Conservation (phyloP, 305 asterid species). For the Fraxinus platypoda region DNA sequence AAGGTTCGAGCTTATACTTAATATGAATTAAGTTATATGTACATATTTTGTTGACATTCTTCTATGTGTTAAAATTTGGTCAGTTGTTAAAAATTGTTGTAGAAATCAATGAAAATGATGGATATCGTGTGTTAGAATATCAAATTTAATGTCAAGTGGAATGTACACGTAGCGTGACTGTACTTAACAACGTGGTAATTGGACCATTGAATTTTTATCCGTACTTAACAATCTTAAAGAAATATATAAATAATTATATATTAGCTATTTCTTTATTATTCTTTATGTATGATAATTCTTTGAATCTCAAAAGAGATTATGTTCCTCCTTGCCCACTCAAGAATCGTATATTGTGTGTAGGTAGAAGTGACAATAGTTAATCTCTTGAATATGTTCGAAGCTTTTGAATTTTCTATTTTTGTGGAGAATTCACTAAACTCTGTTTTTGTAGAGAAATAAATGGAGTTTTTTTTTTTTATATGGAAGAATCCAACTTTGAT, state of each 20-base stretch:
- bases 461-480: background rate
- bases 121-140: too few species aligned
- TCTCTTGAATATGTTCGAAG: background rate
- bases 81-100: too few species aligned
- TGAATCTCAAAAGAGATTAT: background rate
- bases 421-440: background rate
- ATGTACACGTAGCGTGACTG: too few species aligned
- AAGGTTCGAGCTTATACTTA: background rate
- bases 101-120: too few species aligned
- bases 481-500: background rate
- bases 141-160: too few species aligned
- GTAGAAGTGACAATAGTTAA: background rate
- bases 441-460: background rate
- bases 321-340: background rate
- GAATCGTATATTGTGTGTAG: background rate
- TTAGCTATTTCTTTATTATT: background rate
- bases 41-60: too few species aligned
- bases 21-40: background rate
- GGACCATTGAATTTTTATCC: background rate
- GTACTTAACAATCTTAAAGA: background rate
- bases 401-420: background rate
- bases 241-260: background rate
- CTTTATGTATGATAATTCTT: too few species aligned
- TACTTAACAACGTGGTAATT: background rate
- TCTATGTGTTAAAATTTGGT: too few species aligned